phyloP scores from a whole-genome alignment of 2,329 filamentous ascomycete species.

The Penicillium sclerotiorum region DNA sequence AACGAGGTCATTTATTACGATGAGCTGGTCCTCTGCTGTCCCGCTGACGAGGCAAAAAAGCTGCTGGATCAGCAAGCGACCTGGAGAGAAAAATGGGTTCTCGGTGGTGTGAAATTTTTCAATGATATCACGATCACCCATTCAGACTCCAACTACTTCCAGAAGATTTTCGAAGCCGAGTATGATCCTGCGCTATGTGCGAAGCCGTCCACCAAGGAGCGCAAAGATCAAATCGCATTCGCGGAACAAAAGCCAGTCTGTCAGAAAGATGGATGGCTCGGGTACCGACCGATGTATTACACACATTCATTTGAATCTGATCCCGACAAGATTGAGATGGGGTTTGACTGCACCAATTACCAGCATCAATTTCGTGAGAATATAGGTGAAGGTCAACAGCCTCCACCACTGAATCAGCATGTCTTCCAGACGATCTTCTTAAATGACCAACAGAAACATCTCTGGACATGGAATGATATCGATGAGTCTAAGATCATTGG shows the following conservation, averaged over 20 bases:
- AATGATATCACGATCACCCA: slow-evolving; percentile 66
- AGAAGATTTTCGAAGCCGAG: slow-evolving; percentile 59
- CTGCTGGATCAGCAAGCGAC: slow-evolving; percentile 56
- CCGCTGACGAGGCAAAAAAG: slow-evolving; percentile 57
- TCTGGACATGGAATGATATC: slow-evolving; percentile 62
- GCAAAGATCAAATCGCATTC: slow-evolving; percentile 50
- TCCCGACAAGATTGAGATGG: slow-evolving; percentile 60
- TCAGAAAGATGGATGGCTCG: slow-evolving; percentile 38
- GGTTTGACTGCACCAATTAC: slow-evolving; percentile 75
- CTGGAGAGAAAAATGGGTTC: slow-evolving; percentile 66
- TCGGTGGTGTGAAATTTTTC: slow-evolving; percentile 69
- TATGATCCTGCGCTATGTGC: slow-evolving; percentile 56
- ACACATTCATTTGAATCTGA: slow-evolving; percentile 60
- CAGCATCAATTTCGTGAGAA: slow-evolving; percentile 67
- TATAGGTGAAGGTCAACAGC: slow-evolving; percentile 26
- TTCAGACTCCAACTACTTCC: slow-evolving; percentile 60
- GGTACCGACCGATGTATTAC: slow-evolving; percentile 63
- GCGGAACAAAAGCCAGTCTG: slow-evolving; percentile 46
- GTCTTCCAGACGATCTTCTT: slow-evolving; percentile 71
- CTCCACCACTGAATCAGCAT: slow-evolving; percentile 57
- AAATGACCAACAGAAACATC: slow-evolving; percentile 57
- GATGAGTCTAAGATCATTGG: slow-evolving; percentile 59
- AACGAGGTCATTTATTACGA: slow-evolving; percentile 55
- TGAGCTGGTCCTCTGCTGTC: slow-evolving; percentile 61
- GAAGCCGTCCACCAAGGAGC: slow-evolving; percentile 45